Conservation (phyloP, 106 monocot genomes). For the Xerophyta viscosa region DNA sequence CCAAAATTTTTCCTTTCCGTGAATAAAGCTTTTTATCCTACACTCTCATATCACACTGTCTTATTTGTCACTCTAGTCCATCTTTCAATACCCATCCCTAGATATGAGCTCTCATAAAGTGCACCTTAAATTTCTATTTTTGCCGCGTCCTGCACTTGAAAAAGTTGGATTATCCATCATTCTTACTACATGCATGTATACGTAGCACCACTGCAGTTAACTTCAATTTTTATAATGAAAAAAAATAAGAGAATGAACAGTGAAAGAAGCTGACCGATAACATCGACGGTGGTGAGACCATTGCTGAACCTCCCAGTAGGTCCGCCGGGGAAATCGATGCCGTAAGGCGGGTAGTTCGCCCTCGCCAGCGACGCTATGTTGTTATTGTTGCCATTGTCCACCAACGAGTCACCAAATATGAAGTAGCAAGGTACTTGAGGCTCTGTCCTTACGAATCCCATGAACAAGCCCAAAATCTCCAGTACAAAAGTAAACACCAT, state of each 20-base stretch:
- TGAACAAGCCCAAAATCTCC: not conserved
- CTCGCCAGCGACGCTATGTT: slow-evolving; percentile 61
- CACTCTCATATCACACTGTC: no score
- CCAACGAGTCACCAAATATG: slow-evolving; percentile 89
- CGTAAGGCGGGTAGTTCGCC: slow-evolving; percentile 82
- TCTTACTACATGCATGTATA: not conserved
- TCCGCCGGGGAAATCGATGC: slow-evolving; percentile 75
- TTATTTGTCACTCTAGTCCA: no score
- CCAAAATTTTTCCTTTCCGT: no score
- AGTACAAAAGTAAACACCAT: no score
- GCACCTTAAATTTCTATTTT: no score
- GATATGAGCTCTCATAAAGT: no score
- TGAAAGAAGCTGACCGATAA: slow-evolving; percentile 32
- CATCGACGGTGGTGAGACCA: slow-evolving; percentile 73
- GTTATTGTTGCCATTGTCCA: slow-evolving; percentile 97
- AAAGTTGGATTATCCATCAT: no score
- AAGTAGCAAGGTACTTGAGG: slow-evolving; percentile 86
- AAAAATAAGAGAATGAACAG: not conserved
- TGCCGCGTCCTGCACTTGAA: no score
- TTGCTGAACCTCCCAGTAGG: slow-evolving; percentile 81
- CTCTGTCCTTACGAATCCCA: slow-evolving; percentile 16
- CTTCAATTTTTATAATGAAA: not conserved
- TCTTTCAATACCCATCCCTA: no score
- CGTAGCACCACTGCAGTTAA: not conserved
- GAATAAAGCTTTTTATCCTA: no score